phyloP scores from a whole-genome alignment of 345 rosid genomes.

The Hibiscus mutabilis region DNA sequence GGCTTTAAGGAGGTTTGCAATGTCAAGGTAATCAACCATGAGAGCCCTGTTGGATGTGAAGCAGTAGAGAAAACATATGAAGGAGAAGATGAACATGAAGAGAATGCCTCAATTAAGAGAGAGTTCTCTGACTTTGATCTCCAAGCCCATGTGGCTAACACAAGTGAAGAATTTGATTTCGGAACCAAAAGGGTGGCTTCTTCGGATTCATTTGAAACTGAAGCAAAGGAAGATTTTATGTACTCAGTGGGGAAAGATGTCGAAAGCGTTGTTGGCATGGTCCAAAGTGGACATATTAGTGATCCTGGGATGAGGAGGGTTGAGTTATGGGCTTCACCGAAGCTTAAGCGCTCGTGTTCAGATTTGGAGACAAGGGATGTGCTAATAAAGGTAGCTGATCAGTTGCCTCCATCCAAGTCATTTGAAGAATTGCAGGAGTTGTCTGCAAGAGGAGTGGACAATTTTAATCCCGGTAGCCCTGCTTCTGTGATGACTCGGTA shows the following conservation, averaged over 20 bases:
- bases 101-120: conserved; percentile 45
- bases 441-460: conserved; percentile 13
- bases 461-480: conserved; percentile 28
- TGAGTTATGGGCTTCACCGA: conserved; percentile 58
- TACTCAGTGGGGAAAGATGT: conserved; percentile 15
- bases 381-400: conserved; percentile 29
- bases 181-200: conserved; percentile 12
- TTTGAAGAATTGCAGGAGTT: conserved; percentile 33
- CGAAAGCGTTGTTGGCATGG: conserved; percentile 20
- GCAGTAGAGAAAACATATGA: conserved; percentile 51
- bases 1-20: conserved; percentile 17
- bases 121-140: conserved; percentile 50
- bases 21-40: conserved; percentile 29
- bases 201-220: conserved; percentile 21
- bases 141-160: conserved; percentile 28
- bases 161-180: conserved; percentile 17
- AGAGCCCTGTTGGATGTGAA: conserved; percentile 27
- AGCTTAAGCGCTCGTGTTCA: conserved; percentile 81
- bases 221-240: conserved; percentile 6
- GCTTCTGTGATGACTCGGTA: conserved; percentile 41
- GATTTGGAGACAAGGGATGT: conserved; percentile 46
- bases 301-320: conserved; percentile 68
- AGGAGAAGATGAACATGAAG: conserved; percentile 74
- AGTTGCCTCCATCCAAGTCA: conserved; percentile 33
- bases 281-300: conserved; percentile 63